Evolutionary conservation across 2,329 filamentous ascomycete genomes (phyloP), one percentile per base, ranked within the genome.

Genomic region (Metarhizium robertsii): DNA sequence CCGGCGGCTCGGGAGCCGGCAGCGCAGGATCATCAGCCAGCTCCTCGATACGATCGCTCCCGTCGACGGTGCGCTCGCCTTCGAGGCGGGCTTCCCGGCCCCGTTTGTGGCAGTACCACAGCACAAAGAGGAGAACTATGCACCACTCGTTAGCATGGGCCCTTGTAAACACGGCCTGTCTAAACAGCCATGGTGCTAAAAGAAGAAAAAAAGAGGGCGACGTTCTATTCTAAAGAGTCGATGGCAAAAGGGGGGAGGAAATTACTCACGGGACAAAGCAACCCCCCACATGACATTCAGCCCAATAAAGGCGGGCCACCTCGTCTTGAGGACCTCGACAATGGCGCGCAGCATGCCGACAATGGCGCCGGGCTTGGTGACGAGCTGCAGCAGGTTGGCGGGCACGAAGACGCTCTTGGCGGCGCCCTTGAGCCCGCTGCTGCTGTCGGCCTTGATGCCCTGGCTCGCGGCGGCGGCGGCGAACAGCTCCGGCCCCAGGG

Each of bases 91-190:
- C 85, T 73, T 99, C 92, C 48, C 84, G 84, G 43, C 94, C 94
- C 54, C 94, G 88, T 75, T 97, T 97, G 73, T 97, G 87, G 73
- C 92, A 97, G 73, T 97, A 99, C 92, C 92, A 99, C 64, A 97
- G 85, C 48, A 95, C 90, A 67, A 96, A 94, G 55, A 99, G 80
- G 16, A 97, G 79, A 54, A 97, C 89, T 88, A 20, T 29, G 36
- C 13, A 20, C 20, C 20, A 20, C n/a, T 2, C 14, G 50, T 64
- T 18, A 64, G 60, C 50, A 30, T 30, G 34, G 14, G 13, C 18
- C 2, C 42, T 45, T 36, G n/a, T 6, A 51, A 34, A 1, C 20
- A 25, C 25, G 25, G 25, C 25, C 25, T 20, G 20, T 20, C 20
- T 20, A 42, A 5, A 43, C 11, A 1, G 18, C 10, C 14, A 36